Base-by-base conservation (phyloP, 2,329 filamentous ascomycete species). In the Neonectria neomacrospora region DNA sequence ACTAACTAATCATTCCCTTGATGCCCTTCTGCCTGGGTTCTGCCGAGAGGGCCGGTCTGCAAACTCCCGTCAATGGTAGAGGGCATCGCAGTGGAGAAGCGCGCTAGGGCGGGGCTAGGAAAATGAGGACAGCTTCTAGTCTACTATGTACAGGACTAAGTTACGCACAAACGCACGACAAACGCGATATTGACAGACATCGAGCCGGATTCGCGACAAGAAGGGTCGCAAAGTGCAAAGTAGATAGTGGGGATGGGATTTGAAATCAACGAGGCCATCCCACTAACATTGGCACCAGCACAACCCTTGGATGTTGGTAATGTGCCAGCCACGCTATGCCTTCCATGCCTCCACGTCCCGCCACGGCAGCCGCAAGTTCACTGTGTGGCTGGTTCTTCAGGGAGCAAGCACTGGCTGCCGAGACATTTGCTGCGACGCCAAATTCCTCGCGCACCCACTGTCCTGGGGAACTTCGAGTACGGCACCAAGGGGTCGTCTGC, bases 401-500 rank as follows among this genome's bases (percentile, higher is more conserved):
- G n/a, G n/a, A n/a, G n/a, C n/a, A n/a, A n/a, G n/a, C n/a, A n/a
- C n/a, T n/a, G n/a, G n/a, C n/a, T n/a, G n/a, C n/a, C n/a, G n/a
- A n/a, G n/a, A n/a, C n/a, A n/a, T n/a, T 30, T 32, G 45, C 26
- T 34, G 26, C 30, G 44, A 20, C 16, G 23, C 30, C 32, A 39
- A 48, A 44, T 50, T 18, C 51, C 58, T 54, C 34, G 51, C 50
- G 58, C 51, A 26, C 22, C 51, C 34, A n/a, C 45, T 37, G 6
- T 44, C 32, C 34, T 34, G 12, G 32, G 32, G n/a, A n/a, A 32
- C 42, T 32, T 51, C 16, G 23, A 28, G 37, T n/a, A 59, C 42
- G 39, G 58, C 55, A 67, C 68, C 68, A 62, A 44, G 47, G 61
- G 58, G 63, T 52, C 57, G 34, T 61, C 53, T 71, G 63, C 67